Percentiles rank a stretch among this genome's conserved stretches.
These are phyloP conservation scores for Phaseolus lunatus DNA, from an alignment of 306 rosid species.

Conservation along the genomic window DNA sequence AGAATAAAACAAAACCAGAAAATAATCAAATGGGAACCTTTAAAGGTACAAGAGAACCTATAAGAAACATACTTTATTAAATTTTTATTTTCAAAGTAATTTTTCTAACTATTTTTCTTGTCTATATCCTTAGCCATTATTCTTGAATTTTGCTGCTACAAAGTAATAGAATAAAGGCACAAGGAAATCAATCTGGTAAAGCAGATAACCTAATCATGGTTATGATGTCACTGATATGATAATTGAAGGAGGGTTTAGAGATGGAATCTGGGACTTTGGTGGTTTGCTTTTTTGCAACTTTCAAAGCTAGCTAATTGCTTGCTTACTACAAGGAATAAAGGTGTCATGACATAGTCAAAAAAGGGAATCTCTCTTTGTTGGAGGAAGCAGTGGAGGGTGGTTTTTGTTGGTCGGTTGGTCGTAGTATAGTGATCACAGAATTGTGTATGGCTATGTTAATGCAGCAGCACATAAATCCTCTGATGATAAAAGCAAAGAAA, in stretches of 20 bases:
- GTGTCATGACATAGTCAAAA: slow-evolving; percentile 50
- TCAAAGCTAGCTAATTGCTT: slow-evolving; percentile 55
- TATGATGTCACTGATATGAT: slow-evolving; percentile 41
- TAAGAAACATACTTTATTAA: neutral
- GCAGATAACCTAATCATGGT: slow-evolving; percentile 27
- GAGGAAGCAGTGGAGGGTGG: slow-evolving; percentile 41
- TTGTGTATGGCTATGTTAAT: neutral
- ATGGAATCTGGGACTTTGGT: slow-evolving; percentile 56
- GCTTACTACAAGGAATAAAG: slow-evolving; percentile 54
- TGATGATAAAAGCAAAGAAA: slow-evolving; percentile 32
- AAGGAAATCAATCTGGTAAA: neutral
- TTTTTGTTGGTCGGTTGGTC: slow-evolving; percentile 59
- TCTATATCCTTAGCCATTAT: neutral
- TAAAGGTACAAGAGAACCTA: neutral
- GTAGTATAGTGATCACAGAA: slow-evolving; percentile 46
- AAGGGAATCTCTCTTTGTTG: slow-evolving; percentile 45
- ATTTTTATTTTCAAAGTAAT: neutral
- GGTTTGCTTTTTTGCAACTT: slow-evolving; percentile 59
- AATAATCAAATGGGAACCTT: slow-evolving; percentile 6
- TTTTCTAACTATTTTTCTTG: neutral
- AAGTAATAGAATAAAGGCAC: neutral
- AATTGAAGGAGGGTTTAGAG: slow-evolving; percentile 31
- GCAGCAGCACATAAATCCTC: neutral
- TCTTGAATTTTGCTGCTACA: neutral
- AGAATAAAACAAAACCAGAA: neutral